These are phyloP conservation scores for Alternaria brassicae DNA, from an alignment of 2,329 filamentous ascomycete genomes.

Conservation along the genomic window DNA sequence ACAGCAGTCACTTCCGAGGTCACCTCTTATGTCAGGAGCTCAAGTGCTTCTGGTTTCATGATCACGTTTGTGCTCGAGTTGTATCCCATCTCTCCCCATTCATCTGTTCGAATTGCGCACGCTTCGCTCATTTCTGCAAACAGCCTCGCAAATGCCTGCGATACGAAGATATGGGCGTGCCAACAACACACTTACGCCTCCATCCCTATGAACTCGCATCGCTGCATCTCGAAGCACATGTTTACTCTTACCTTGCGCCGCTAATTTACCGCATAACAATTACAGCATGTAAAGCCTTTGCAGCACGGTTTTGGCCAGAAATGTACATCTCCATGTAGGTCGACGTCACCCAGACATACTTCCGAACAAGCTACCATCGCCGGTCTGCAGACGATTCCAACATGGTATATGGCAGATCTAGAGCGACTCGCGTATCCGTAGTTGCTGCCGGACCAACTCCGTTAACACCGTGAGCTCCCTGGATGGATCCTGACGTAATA, in stretches of 20 bases:
- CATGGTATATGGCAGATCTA: neutral
- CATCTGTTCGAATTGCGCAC: neutral
- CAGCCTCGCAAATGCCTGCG: neutral
- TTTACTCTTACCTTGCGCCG: neutral
- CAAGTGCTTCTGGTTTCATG: neutral
- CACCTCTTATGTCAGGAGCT: neutral
- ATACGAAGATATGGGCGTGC: neutral
- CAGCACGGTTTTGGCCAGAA: constrained; percentile 4
- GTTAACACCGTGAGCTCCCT: neutral
- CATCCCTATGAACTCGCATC: neutral
- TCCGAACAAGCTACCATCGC: neutral
- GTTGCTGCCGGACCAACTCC: neutral
- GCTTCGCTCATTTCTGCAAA: neutral
- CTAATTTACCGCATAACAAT: neutral
- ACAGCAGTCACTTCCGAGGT: neutral
- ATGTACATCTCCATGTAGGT: neutral
- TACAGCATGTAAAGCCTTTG: neutral
- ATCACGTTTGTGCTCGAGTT: neutral
- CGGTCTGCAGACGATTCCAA: neutral
- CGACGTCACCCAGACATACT: constrained; percentile 1
- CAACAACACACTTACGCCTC: neutral
- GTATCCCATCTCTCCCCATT: neutral
- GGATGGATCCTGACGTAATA: neutral
- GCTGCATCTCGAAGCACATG: neutral
- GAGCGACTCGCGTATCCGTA: neutral